Evolutionary conservation across 257 asterid genomes (phyloP).

Genomic region (Linaria vulgaris): DNA sequence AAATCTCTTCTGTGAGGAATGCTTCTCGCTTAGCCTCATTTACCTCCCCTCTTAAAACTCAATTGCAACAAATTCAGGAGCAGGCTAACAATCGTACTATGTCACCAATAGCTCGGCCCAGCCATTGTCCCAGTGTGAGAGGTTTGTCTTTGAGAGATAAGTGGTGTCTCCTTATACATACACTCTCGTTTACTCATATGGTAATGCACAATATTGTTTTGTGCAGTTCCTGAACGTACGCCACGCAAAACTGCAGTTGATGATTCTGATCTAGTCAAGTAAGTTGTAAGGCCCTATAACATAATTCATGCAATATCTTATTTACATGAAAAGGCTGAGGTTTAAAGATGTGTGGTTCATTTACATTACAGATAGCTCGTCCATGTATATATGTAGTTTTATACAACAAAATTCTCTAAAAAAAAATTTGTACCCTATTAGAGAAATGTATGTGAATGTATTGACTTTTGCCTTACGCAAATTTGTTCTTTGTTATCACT

Average conservation of each 20-base stretch:
- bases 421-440: too few species aligned
- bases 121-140: constrained; percentile 26
- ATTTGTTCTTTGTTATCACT: too few species aligned
- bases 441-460: too few species aligned
- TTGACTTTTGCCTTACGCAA: too few species aligned
- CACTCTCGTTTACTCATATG: not conserved
- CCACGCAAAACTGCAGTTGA: constrained; percentile 35
- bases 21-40: constrained; percentile 67
- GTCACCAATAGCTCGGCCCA: constrained; percentile 22
- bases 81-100: constrained; percentile 23
- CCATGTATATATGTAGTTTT: too few species aligned
- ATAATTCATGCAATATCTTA: not conserved
- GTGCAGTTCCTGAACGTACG: constrained; percentile 35
- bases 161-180: not conserved
- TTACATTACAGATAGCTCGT: too few species aligned
- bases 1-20: constrained; percentile 71
- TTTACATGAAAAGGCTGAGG: constrained; percentile 4
- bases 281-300: constrained; percentile 10
- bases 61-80: constrained; percentile 39
- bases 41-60: constrained; percentile 53
- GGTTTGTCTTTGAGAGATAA: constrained; percentile 7
- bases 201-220: not conserved
- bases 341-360: too few species aligned
- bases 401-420: too few species aligned
- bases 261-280: constrained; percentile 40